These are phyloP conservation scores for Carpinus viminea DNA, from an alignment of 306 rosid genomes.

Conservation along the genomic window DNA sequence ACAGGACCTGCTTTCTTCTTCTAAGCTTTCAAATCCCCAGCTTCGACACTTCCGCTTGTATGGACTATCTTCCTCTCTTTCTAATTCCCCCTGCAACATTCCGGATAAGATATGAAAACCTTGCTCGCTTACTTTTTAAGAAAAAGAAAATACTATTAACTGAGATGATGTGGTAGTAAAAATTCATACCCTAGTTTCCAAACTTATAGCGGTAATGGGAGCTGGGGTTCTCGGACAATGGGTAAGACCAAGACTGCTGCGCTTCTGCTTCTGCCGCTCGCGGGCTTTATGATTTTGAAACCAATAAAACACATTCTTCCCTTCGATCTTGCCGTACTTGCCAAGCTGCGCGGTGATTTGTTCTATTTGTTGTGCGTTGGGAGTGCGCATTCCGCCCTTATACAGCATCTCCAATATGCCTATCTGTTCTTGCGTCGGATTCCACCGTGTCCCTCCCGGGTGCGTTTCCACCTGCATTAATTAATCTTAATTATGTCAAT, in stretches of 20 bases:
- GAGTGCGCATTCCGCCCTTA: conserved; percentile 89
- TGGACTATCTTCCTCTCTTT: conserved; percentile 68
- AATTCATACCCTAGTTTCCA: conserved; percentile 35
- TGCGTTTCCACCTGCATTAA: conserved; percentile 62
- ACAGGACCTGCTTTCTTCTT: conserved; percentile 37
- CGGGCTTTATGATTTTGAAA: conserved; percentile 98
- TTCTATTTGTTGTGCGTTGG: conserved; percentile 89
- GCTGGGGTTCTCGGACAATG: conserved; percentile 61
- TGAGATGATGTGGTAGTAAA: neutral
- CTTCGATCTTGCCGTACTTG: conserved; percentile 92
- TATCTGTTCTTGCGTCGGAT: conserved; percentile 96
- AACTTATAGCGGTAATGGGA: conserved; percentile 30
- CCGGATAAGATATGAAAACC: neutral
- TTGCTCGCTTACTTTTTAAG: neutral
- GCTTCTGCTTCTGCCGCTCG: conserved; percentile 93
- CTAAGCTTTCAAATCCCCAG: conserved; percentile 70
- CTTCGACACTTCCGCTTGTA: conserved; percentile 72
- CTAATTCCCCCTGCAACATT: conserved; percentile 40
- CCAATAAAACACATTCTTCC: conserved; percentile 98
- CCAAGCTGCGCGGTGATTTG: conserved; percentile 75
- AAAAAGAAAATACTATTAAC: neutral
- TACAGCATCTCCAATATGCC: conserved; percentile 90
- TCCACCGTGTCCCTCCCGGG: conserved; percentile 95
- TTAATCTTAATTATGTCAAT: too few species aligned
- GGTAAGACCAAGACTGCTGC: conserved; percentile 55